Conservation (phyloP, 495 filamentous ascomycete genomes). For the Mytilinidion resinicola region DNA sequence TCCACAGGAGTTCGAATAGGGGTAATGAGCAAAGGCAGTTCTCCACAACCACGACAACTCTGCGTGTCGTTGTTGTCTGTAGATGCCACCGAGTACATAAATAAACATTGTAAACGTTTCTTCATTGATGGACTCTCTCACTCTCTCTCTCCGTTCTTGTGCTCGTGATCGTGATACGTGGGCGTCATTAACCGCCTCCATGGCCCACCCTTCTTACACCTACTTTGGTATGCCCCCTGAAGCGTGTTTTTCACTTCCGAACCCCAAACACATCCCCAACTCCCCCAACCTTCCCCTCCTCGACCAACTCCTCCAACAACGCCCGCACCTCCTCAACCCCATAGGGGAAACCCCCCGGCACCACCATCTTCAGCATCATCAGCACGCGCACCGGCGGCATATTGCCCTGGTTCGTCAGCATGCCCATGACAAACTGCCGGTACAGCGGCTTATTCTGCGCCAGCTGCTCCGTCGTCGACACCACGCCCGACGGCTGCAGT, state of each 20-base stretch:
- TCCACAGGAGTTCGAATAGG: too few species aligned
- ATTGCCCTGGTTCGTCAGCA: slow-evolving; percentile 84
- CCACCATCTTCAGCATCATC: slow-evolving; percentile 89
- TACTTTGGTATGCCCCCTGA: slow-evolving; percentile 59
- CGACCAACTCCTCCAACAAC: slow-evolving; percentile 70
- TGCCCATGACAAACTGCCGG: slow-evolving; percentile 84
- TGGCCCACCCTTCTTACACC: slow-evolving; percentile 62
- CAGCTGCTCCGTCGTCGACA: slow-evolving; percentile 30
- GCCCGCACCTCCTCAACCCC: slow-evolving; percentile 65
- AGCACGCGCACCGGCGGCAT: slow-evolving; percentile 76
- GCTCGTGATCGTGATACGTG: neutral
- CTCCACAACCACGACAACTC: too few species aligned
- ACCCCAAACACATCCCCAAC: slow-evolving; percentile 31
- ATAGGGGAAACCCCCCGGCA: slow-evolving; percentile 80
- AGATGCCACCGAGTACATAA: too few species aligned
- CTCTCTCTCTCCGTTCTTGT: neutral
- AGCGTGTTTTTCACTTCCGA: neutral
- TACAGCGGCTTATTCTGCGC: slow-evolving; percentile 78
- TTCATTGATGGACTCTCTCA: neutral
- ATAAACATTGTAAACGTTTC: too few species aligned
- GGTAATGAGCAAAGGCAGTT: too few species aligned
- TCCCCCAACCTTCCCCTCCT: slow-evolving; percentile 53
- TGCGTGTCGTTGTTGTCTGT: too few species aligned
- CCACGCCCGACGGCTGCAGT: slow-evolving; percentile 38
- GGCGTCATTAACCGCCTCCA: slow-evolving; percentile 55